Evolutionary conservation across 2,329 filamentous ascomycete species (phyloP), one percentile per base, ranked within the genome.

Genomic region (Parastagonospora nodorum): DNA sequence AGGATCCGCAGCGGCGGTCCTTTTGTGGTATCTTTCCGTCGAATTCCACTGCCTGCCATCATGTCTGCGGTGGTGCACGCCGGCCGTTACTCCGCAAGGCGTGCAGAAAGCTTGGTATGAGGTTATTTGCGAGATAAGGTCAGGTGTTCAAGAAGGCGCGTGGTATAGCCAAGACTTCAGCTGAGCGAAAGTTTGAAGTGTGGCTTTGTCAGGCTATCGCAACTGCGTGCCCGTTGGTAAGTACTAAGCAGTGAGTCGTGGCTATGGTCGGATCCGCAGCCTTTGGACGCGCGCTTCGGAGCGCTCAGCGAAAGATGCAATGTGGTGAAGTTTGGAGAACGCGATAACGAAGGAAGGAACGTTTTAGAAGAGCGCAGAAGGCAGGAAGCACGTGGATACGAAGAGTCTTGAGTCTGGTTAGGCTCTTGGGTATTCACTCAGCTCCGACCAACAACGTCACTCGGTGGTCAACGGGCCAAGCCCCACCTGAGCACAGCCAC

Each of bases 11-110:
- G 77, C 48, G 94, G 93, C 71, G 93, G 92, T 42, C 93, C 93
- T 77, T 95, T 96, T 44, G 91, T 96, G 52, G 93, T 97, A 75
- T 97, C 93, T 77, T 94, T 95, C 72, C 93, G 86, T 75, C 87
- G 88, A 65, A 96, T 68, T 45, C 73, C 73, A 53, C 57, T 71
- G 50, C 54, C 63, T 35, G 69, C 58, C 71, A 74, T 74, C 46
- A 45, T 61, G 59, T 14, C 12, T 36, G 33, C 16, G 38, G n/a
- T 47, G 44, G 27, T 47, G 42, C 28, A 43, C 43, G 53, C 53
- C 42, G 33, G 59, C 29, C 44, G 61, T 41, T 47, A 42, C 45
- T 48, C 45, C 28, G 48, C 44, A 31, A 29, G 29, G 5, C 31
- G 32, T 37, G 32, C 14, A 38, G 9, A 33, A 11, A 11, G 16